These are phyloP conservation scores for Ceratocystis smalleyi DNA, from an alignment of 2,329 filamentous ascomycete genomes.

Conservation along the genomic window DNA sequence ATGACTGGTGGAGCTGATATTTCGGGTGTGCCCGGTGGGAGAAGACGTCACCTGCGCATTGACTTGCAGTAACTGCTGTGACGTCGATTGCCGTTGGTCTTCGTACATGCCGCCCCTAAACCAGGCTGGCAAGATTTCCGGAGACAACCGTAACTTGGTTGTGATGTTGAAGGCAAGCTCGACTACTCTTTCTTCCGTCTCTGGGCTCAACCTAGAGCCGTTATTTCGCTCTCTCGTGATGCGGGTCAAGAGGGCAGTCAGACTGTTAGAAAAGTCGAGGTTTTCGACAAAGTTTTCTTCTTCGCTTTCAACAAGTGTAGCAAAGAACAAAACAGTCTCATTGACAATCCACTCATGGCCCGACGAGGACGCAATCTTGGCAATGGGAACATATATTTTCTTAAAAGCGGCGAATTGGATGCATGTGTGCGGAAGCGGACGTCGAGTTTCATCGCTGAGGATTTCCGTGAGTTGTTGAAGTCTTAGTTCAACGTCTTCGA, in stretches of 20 bases:
- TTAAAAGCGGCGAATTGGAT: conserved; percentile 72
- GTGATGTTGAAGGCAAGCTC: conserved; percentile 92
- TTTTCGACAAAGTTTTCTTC: conserved; percentile 90
- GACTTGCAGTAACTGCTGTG: conserved; percentile 16
- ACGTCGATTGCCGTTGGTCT: neutral
- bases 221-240: conserved; percentile 51
- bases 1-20: conserved; percentile 11
- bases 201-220: conserved; percentile 55
- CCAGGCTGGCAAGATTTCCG: conserved; percentile 77
- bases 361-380: conserved; percentile 72
- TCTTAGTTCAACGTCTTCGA: conserved; percentile 45
- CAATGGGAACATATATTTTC: conserved; percentile 78
- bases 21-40: conserved; percentile 17
- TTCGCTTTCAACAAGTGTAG: conserved; percentile 85
- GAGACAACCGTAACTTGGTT: conserved; percentile 84
- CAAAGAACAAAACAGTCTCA: conserved; percentile 73
- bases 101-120: conserved; percentile 48
- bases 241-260: conserved; percentile 72
- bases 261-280: conserved; percentile 64
- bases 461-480: conserved; percentile 53
- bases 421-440: conserved; percentile 80
- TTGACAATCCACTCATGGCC: conserved; percentile 76
- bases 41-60: neutral
- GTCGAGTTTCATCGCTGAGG: conserved; percentile 75
- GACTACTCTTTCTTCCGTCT: conserved; percentile 77